A percentile compares a stretch with the other conserved stretches of the same genome.
Evolutionary conservation across 1,284 basidiomycete genomes (phyloP).

Genomic region (Trichosporon sp.): DNA sequence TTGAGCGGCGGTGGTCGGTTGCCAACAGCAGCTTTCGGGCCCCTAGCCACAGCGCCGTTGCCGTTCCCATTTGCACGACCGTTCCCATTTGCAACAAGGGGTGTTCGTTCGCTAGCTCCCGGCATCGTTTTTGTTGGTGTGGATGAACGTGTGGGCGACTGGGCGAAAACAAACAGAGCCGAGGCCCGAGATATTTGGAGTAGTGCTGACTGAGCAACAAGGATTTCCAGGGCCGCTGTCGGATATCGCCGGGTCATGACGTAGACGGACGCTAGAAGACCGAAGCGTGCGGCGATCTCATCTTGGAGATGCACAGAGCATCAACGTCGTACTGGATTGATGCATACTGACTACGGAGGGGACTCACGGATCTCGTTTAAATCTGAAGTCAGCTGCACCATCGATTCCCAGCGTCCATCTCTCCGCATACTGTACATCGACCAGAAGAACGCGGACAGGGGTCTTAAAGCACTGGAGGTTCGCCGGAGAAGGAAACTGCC

Average conservation of each 20-base stretch:
- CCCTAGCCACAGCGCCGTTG: not conserved
- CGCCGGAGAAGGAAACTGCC: not conserved
- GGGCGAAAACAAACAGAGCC: not conserved
- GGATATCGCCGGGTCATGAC: slow-evolving; percentile 4
- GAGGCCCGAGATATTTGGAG: not conserved
- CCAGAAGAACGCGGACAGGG: too few relatives aligned
- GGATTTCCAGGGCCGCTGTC: not conserved
- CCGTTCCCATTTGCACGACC: not conserved
- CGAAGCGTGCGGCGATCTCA: too few relatives aligned
- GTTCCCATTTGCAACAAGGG: not conserved
- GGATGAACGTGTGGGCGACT: not conserved
- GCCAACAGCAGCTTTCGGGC: not conserved
- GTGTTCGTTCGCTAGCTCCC: slow-evolving; percentile 11
- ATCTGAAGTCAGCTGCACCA: not conserved
- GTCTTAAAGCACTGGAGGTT: not conserved
- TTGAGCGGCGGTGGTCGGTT: slow-evolving; percentile 31
- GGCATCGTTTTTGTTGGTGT: not conserved
- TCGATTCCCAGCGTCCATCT: too few relatives aligned
- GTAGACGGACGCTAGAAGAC: not conserved
- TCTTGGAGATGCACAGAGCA: not conserved
- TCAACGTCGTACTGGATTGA: not conserved
- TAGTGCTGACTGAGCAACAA: slow-evolving; percentile 1
- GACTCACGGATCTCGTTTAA: not conserved
- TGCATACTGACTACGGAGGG: not conserved
- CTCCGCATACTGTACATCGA: too few relatives aligned